Evolutionary conservation across 192 early-diverging fungal species (phyloP), one percentile per base, ranked within the genome.

Genomic region (Coemansia sp.): DNA sequence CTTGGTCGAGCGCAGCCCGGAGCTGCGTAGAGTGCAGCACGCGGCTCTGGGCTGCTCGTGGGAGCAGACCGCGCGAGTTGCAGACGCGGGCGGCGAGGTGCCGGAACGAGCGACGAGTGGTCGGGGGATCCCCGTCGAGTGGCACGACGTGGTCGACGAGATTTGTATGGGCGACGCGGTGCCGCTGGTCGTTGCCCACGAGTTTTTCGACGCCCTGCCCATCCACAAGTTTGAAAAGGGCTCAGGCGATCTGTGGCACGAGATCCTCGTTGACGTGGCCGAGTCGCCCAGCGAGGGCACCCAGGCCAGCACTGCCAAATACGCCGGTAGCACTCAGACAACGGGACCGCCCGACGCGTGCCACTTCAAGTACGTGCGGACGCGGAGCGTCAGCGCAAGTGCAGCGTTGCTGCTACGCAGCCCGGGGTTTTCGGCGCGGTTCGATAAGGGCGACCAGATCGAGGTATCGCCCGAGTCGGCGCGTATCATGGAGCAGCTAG

Each of bases 201-300:
- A 98, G 77, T 97, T 97, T 54, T 97, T 98, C 80, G 97, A 98
- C 59, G 95, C 97, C 0, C 78, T 98, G 50, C 94, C 97, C 0
- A 81, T 97, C 19, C 89, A 91, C 81, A 87, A 86, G 58, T 77
- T 75, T 44, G 73, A 93, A 80, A 80, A 81, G 60, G 89, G 88
- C 6, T 59, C 73, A 1, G 73, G 85, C n/a, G 91, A 91, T 14
- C 24, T 58, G 16, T 97, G 94, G 95, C 82, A 89, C 32, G 97
- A 98, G 66, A 79, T 97, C 12, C 63, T 95, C 19, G 86, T 98
- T 2, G 92, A 93, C 64, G 61, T 92, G 1, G 91, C 94, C 43
- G 89, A 92, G 19, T 82, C 65, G 0, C 18, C n/a, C 21, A 23
- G 25, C 82, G 7, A 46, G 5, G n/a, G n/a, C n/a, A n/a, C n/a